Percentiles rank a stretch among this genome's conserved stretches.
Conservation (phyloP, 441 rosid species). For the Mallotus repandus region DNA sequence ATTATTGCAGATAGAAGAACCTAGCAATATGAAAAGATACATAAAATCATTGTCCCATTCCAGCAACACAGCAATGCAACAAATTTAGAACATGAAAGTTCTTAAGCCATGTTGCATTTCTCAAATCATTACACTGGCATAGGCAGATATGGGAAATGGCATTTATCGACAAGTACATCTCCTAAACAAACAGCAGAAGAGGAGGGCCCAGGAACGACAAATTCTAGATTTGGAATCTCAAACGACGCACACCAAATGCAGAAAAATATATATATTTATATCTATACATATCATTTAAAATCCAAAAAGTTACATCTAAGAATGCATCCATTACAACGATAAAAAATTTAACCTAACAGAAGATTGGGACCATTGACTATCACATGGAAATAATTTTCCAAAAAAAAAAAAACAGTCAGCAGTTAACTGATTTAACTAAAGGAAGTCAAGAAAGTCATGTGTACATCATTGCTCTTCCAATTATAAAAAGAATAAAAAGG, state of each 20-base stretch:
- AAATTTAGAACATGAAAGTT: background rate
- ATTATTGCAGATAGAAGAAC: background rate
- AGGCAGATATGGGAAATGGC: background rate
- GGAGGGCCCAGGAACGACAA: background rate
- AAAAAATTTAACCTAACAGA: background rate
- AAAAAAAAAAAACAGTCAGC: background rate
- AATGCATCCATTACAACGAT: background rate
- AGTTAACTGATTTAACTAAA: constrained; percentile 3
- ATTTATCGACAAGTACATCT: background rate
- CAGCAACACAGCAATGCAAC: background rate
- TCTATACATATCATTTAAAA: background rate
- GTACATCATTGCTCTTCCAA: constrained; percentile 2
- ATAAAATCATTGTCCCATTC: background rate
- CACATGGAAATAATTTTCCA: background rate
- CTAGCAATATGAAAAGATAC: background rate
- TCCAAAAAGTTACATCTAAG: background rate
- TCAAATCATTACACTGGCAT: background rate
- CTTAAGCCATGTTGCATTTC: background rate
- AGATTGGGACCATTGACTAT: background rate
- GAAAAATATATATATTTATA: background rate
- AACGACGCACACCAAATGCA: background rate
- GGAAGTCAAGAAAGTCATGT: constrained; percentile 2
- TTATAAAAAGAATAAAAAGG: background rate
- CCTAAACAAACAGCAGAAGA: background rate
- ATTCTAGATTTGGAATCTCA: background rate